Base-by-base conservation (phyloP, 2,329 filamentous ascomycete genomes). In the Aureobasidium musti region DNA sequence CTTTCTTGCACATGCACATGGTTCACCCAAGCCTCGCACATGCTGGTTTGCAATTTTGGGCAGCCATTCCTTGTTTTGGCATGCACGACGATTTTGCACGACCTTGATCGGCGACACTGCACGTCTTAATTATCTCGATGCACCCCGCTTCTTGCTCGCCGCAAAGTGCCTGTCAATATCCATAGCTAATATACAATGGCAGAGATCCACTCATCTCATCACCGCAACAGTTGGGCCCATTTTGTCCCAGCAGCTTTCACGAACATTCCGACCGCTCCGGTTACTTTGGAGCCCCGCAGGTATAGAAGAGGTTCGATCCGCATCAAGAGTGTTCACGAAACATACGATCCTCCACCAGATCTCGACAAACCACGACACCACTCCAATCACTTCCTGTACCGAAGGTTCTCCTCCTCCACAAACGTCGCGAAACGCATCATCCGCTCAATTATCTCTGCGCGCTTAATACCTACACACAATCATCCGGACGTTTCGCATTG, bases 351-450 rank as follows among this genome's bases (percentile, higher is more conserved):
- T 43, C 50, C 43, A 43, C 23, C 49, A 21, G 8, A n/a, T 37
- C 1, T 41, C n/a, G 28, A 26, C 19, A 43, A 5, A 26, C n/a
- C 7, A 43, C n/a, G 14, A n/a, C 10, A 1, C 4, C 30, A 50
- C 8, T 17, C 30, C 39, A 11, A 17, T 8, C 43, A 10, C 19
- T 59, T 11, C 13, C 19, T 41, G 4, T 69, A 64, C 39, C 68
- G 67, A 78, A 81, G 82, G 74, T 79, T 84, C 82, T 82, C 81
- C 77, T 79, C 78, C 71, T 80, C 80, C 69, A 77, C 78, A 65
- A 79, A 81, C 63, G 79, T 80, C 77, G 81, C 81, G 7, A 81
- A 81, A 76, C 78, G 81, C 63, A 82, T 82, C 73, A 74, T 84
- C 63, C 77, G 79, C 28, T 80, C 80, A 23, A 77, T 83, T 60